Evolutionary conservation across 805 yeast genomes (phyloP), one percentile per base, ranked within the genome.

Genomic region (Naumovozyma castellii): DNA sequence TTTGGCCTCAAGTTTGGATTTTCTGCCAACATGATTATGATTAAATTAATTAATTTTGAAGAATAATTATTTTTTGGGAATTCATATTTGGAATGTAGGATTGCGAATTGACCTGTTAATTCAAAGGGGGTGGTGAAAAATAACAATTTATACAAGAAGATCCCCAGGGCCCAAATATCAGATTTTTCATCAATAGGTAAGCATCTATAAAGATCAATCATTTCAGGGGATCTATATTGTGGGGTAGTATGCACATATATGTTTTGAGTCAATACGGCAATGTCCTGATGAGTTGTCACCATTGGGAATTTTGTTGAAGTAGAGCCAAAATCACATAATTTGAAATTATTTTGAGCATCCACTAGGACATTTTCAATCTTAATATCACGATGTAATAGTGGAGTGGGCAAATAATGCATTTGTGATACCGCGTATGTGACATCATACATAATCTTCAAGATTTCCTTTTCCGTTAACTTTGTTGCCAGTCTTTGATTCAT

Each of bases 91-190:
- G 95, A 86, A 63, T 84, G 92, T 41, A 90, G 65, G 33, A 90
- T 84, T 5, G 95, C 95, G 50, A 85, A 71, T 49, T 85, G 95
- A 37, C 86, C 85, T 32, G 82, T 79, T 39, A 65, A 49, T 62
- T 90, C 98, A 61, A 92, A 90, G 1, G 98, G 98, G 1, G 98
- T 90, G 1, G 84, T 88, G 62, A 84, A 90, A 64, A 83, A 90
- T 63, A 96, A 83, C 45, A 90, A 68, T 59, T 92, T 90, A 67
- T 85, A 90, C 37, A 92, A 68, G 45, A 90, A 84, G 25, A 92
- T 80, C 5, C 98, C 98, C 37, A 90, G 65, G 0, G 98, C 98
- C 98, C 98, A 90, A 37, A 90, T 84, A 65, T 90, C 98, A 8
- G 92, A 73, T 62, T 87, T 86, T 52, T 88, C 94, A 61, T 90